Evolutionary conservation across 139 green algal species (phyloP).

Genomic region (Haematococcus sp.): DNA sequence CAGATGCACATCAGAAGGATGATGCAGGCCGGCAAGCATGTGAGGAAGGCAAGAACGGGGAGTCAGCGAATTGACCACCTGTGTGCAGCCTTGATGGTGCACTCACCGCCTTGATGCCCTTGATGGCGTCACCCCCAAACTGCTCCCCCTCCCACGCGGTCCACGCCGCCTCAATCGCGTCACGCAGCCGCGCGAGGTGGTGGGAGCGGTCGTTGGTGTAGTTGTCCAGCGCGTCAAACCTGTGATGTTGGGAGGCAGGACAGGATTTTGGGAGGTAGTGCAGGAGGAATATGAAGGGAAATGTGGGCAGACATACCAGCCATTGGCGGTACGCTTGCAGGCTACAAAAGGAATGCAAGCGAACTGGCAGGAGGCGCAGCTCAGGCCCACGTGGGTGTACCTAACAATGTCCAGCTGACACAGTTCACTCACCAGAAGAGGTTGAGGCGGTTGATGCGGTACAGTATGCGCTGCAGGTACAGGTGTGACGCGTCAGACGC

Average conservation of each 20-base stretch:
- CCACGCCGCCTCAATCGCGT: slow-evolving; percentile 49
- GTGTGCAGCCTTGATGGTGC: too few species aligned
- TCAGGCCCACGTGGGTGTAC: too few species aligned
- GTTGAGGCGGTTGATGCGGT: slow-evolving; percentile 58
- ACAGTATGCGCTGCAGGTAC: slow-evolving; percentile 53
- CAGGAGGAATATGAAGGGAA: not conserved
- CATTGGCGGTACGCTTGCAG: too few species aligned
- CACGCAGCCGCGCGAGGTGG: slow-evolving; percentile 31
- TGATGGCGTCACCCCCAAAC: not conserved
- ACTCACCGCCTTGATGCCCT: not conserved
- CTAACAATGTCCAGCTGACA: too few species aligned
- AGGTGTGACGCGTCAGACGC: slow-evolving; percentile 13
- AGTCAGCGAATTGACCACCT: too few species aligned
- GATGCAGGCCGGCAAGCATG: too few species aligned
- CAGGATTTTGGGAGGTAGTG: not conserved
- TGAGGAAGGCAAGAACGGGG: too few species aligned
- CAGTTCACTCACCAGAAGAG: slow-evolving; percentile 64
- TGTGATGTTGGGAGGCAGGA: slow-evolving; percentile 18
- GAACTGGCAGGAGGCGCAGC: too few species aligned
- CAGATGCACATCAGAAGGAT: too few species aligned
- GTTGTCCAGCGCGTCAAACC: slow-evolving; percentile 55
- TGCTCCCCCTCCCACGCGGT: slow-evolving; percentile 49
- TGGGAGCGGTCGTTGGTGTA: slow-evolving; percentile 58
- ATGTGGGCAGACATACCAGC: too few species aligned
- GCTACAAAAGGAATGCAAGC: too few species aligned